Conservation (phyloP, 129 eudicot species). For the Logfia minima region DNA sequence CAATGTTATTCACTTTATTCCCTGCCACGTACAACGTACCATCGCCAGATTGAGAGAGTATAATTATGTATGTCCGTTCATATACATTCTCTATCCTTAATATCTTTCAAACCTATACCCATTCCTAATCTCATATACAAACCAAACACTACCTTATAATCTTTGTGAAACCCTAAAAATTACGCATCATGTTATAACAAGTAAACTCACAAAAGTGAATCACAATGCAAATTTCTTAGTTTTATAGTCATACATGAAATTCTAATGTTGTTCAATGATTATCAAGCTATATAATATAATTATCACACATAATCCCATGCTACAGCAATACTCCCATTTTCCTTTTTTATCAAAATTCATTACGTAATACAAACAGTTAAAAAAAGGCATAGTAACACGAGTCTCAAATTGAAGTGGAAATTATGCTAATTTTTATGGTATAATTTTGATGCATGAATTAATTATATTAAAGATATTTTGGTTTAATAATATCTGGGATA, state of each 20-base stretch:
- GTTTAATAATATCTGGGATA: too few species aligned
- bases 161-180: neutral
- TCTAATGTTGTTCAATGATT: too few species aligned
- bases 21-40: slow-evolving; percentile 47
- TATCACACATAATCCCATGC: too few species aligned
- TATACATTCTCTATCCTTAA: neutral
- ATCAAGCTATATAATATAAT: too few species aligned
- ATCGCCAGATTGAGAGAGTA: neutral
- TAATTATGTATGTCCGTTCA: neutral
- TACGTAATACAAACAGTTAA: too few species aligned
- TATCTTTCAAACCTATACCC: neutral
- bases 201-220: neutral
- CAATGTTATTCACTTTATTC: slow-evolving; percentile 89
- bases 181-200: neutral
- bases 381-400: too few species aligned
- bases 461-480: too few species aligned
- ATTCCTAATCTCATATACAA: neutral
- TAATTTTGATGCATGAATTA: too few species aligned
- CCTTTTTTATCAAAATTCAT: too few species aligned
- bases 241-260: neutral
- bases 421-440: too few species aligned
- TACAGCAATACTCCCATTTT: too few species aligned
- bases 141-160: neutral
- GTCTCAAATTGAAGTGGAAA: too few species aligned
- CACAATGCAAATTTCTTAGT: neutral